Base-by-base conservation (phyloP, 805 yeast genomes). In the Candida cerambycidarum region DNA sequence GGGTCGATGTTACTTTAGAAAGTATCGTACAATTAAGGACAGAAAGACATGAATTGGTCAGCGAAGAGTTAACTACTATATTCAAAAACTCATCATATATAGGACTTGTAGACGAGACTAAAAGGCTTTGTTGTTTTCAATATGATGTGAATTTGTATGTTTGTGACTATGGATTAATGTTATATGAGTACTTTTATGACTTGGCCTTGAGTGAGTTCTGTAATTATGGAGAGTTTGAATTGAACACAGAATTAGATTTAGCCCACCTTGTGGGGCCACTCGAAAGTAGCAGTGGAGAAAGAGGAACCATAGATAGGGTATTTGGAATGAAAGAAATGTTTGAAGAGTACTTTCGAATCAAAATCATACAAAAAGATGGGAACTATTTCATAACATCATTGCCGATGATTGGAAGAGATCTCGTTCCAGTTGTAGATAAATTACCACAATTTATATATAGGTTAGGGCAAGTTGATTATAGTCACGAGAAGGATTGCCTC, bases 71-170 rank as follows among this genome's bases (percentile, higher is more conserved):
- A 17, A 83, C 95, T 0, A 75, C 79, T 32, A 62, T 88, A 1
- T 80, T 92, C 60, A 74, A 83, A 7, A 79, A 85, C 42, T 77
- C 84, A 38, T 78, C 83, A 0, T 87, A 75, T 56, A 83, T 93
- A 7, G 99, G 99, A 0, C 64, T 92, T 3, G 90, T 87, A 1
- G 98, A 92, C 57, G 75, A 76, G 9, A 56, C 63, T 10, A 75
- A 79, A 47, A 67, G 97, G 33, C 66, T 92, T 15, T 82, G 85
- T 11, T 85, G 96, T n/a, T 70, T 92, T 33, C 99, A 93, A 58
- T 77, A 82, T 56, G 96, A 84, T 52, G 84, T 89, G 7, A 80
- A 81, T 44, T 67, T 93, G 11, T 84, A 76, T 57, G 62, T 93
- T 17, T 80, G 92, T 14, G 97, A 92, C 61, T 93, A 89, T 60